phyloP scores from a whole-genome alignment of 164 flowering plant species.

The Magnolia officinalis region DNA sequence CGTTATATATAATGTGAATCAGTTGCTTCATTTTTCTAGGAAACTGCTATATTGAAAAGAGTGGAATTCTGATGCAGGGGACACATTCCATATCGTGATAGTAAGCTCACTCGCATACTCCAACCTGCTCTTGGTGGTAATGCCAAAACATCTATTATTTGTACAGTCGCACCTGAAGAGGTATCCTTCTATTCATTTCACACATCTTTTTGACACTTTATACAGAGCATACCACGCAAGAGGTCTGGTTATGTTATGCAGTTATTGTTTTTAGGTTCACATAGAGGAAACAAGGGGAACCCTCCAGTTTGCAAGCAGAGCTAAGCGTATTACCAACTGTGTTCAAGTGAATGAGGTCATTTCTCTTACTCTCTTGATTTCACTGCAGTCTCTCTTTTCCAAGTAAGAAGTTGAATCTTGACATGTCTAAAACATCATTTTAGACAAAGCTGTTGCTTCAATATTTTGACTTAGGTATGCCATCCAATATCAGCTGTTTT shows the following conservation, averaged over 20 bases:
- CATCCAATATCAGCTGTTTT: not conserved
- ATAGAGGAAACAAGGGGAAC: constrained; percentile 96
- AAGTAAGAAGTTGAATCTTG: not conserved
- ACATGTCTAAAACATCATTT: not conserved
- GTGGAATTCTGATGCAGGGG: constrained; percentile 48
- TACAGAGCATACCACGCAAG: not conserved
- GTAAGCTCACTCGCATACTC: constrained; percentile 93
- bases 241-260: not conserved
- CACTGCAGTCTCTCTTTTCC: not conserved
- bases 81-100: constrained; percentile 97
- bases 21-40: constrained; percentile 1
- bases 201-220: not conserved
- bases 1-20: not conserved
- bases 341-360: constrained; percentile 97
- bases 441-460: not conserved
- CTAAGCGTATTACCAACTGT: constrained; percentile 88
- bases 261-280: constrained; percentile 48
- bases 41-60: constrained; percentile 6
- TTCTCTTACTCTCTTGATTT: constrained; percentile 1
- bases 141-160: constrained; percentile 95
- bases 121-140: constrained; percentile 99
- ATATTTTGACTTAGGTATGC: not conserved
- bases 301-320: constrained; percentile 97
- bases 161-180: constrained; percentile 98
- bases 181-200: constrained; percentile 26